These are phyloP conservation scores for Saccharomycopsis babjevae DNA, from an alignment of 805 yeast species.

Conservation along the genomic window DNA sequence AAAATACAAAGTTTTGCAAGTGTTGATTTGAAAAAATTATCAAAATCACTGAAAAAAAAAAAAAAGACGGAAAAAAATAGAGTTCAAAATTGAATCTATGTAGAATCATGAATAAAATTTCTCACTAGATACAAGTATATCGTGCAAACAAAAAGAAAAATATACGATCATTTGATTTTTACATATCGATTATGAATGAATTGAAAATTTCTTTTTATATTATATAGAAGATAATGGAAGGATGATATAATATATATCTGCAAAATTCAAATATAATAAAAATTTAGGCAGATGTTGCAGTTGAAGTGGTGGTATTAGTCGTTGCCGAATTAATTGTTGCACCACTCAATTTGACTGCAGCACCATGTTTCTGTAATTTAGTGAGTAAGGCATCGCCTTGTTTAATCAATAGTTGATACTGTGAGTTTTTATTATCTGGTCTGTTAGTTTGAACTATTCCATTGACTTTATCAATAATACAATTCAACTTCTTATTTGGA, in stretches of 20 bases:
- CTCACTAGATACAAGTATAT: too few relatives aligned
- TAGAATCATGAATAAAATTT: too few relatives aligned
- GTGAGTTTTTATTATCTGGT: constrained; percentile 92
- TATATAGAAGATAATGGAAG: neutral
- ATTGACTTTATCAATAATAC: constrained; percentile 91
- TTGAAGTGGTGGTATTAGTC: neutral
- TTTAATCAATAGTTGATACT: constrained; percentile 77
- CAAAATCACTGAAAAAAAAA: too few relatives aligned
- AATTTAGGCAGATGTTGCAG: neutral
- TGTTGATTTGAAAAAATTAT: too few relatives aligned
- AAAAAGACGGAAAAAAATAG: too few relatives aligned
- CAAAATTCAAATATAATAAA: neutral
- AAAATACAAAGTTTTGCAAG: too few relatives aligned
- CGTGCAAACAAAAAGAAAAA: too few relatives aligned
- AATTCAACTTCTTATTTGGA: constrained; percentile 86
- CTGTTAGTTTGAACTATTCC: constrained; percentile 93
- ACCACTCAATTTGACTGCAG: constrained; percentile 92
- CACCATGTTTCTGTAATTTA: constrained; percentile 91
- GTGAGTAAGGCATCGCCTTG: constrained; percentile 90
- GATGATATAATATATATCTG: neutral
- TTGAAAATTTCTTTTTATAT: too few relatives aligned
- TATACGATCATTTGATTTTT: too few relatives aligned
- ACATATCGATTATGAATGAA: too few relatives aligned
- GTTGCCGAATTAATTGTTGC: constrained; percentile 27
- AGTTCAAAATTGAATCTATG: too few relatives aligned